Base-by-base conservation (phyloP, 1,139 yeast genomes). In the Lizanozyma gosingica region DNA sequence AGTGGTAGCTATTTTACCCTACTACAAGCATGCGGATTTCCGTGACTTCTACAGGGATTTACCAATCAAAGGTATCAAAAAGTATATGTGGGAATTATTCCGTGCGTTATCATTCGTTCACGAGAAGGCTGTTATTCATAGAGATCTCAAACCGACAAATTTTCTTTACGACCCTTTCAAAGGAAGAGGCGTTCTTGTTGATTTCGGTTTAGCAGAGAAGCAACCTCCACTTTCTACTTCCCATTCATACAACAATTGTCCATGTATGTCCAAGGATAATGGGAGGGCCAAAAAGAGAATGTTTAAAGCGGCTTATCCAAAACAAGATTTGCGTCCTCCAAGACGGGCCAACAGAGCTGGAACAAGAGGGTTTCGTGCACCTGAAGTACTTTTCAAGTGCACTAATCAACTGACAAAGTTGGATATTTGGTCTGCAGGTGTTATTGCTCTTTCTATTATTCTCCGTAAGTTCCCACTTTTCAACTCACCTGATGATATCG, bases 301-400 rank as follows among this genome's bases (percentile, higher is more conserved):
- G 4, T 62, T 63, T 8, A 43, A 75, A 37, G 79, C 80, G 37
- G 94, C 94, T 3, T 84, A 83, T 53, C 83, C 88, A 4, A 84
- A 83, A 53, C 82, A 82, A 49, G 95, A 86, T 59, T 78, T 78
- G 43, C 67, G 97, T 46, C 87, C 95, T 1, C 88, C 94, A 1
- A 74, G 95, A 53, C 72, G 98, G 44, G 97, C 97, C 1, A 92
- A 92, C 55, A 78, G 99, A 52, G 98, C 98, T 1, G 99, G 99
- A 2, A 94, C 99, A 0, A 74, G 98, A 51, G 97, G 97, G 0
- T 88, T 88, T 56, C 72, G 97, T 49, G 96, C 97, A 0, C 97
- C 97, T 0, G 97, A 88, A 57, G 97, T 88, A 2, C 65, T 90
- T 43, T 75, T 88, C 60, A 87, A 87, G 57, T 88, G 97, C 59